These are phyloP conservation scores for Tetrahymena borealis DNA, from an alignment of 73 alveolate genomes.

Conservation along the genomic window DNA sequence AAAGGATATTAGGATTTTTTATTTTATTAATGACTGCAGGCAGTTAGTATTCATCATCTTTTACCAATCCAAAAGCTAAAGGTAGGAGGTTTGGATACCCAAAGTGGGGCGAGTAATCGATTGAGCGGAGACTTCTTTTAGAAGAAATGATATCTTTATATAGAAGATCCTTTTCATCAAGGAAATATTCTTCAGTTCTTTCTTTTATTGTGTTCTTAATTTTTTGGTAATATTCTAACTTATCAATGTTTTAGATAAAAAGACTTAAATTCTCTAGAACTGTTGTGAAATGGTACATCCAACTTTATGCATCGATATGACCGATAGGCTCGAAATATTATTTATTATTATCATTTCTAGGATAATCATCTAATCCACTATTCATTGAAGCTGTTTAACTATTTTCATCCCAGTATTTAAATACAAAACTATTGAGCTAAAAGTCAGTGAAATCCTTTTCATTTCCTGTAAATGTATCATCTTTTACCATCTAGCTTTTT, in stretches of 20 bases:
- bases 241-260: background rate
- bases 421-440: background rate
- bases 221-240: background rate
- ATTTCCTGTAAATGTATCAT: background rate
- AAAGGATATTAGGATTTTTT: background rate
- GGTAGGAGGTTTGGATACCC: constrained; percentile 77
- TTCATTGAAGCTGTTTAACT: background rate
- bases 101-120: constrained; percentile 53
- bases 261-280: background rate
- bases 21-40: background rate
- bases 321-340: background rate
- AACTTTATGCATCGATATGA: background rate
- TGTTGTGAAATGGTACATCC: background rate
- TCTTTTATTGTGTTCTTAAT: background rate
- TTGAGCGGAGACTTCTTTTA: constrained; percentile 25
- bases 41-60: background rate
- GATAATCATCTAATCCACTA: constrained; percentile 77
- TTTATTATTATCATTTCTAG: constrained; percentile 6
- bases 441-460: background rate
- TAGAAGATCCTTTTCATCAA: background rate
- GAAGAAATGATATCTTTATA: background rate
- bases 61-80: constrained; percentile 59
- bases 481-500: background rate
- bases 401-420: background rate
- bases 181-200: background rate